phyloP scores from a whole-genome alignment of 768 basidiomycete species.

The Amanita phalloides region DNA sequence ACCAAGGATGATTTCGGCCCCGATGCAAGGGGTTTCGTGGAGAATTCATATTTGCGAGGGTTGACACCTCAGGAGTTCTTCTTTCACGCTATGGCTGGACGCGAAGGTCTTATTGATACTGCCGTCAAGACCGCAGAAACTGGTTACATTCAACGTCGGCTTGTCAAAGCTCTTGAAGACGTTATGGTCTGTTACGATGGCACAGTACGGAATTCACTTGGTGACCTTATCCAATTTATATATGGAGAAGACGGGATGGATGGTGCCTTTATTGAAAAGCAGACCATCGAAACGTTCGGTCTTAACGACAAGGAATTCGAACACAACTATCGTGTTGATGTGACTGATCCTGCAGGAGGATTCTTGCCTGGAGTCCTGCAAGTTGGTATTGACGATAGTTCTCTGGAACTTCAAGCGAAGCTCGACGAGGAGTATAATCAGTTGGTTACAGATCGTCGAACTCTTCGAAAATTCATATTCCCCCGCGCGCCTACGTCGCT shows the following conservation, averaged over 20 bases:
- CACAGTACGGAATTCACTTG: conserved; percentile 93
- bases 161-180: conserved; percentile 97
- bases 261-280: conserved; percentile 93
- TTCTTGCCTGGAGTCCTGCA: conserved; percentile 76
- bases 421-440: conserved; percentile 63
- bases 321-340: conserved; percentile 90
- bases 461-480: conserved; percentile 80
- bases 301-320: conserved; percentile 79
- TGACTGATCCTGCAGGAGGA: conserved; percentile 72
- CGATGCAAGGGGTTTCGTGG: conserved; percentile 95
- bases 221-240: conserved; percentile 91
- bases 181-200: conserved; percentile 97
- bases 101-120: conserved; percentile 98
- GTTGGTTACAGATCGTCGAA: conserved; percentile 63
- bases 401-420: conserved; percentile 70
- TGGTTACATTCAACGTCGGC: conserved; percentile 95
- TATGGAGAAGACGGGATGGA: conserved; percentile 99
- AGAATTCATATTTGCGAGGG: conserved; percentile 95
- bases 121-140: conserved; percentile 99
- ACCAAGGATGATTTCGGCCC: conserved; percentile 98
- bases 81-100: conserved; percentile 99
- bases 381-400: conserved; percentile 79
- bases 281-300: conserved; percentile 83
- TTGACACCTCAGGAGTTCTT: conserved; percentile 98
- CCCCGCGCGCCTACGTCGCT: conserved; percentile 56